Evolutionary conservation across 2,329 filamentous ascomycete species (phyloP), one percentile per base, ranked within the genome.

Genomic region (Cladophialophora yegresii): DNA sequence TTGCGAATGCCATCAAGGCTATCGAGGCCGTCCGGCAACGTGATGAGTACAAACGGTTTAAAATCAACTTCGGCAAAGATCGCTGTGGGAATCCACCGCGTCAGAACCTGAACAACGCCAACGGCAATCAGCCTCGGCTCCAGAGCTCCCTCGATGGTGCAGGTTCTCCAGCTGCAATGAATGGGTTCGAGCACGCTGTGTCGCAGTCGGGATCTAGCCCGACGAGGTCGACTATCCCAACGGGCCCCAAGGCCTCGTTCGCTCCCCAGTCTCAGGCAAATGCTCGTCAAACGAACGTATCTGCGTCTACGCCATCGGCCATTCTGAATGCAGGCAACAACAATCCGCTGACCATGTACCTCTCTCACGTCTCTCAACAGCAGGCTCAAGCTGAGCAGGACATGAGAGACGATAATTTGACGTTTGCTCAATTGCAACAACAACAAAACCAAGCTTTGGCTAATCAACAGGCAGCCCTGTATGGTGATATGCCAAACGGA

Each of bases 1-100:
- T 99, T 75, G 95, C 95, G 75, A 99, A 99, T 73, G 95, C 95
- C 57, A 99, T 99, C 83, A 99, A 99, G 82, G 95, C 95, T 0
- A 99, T 99, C 70, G 95, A 99, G 79, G 95, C 93, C 23, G 88
- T 99, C 69, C 88, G 95, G 63, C 90, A 92, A 74, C 92, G 93
- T 75, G 95, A 98, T 50, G 95, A 99, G 74, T 99, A 99, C 84
- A 91, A 88, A 79, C 89, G 95, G 73, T 99, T 99, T 87, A 99
- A 99, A 85, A 93, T 99, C 77, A 99, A 99, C 82, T 99, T 99
- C 76, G 95, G 95, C 78, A 99, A 99, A 82, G 95, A 99, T 76
- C 88, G 95, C 62, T 99, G 95, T 73, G 95, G 95, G 71, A 99
- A 99, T 80, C 90, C 95, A 58, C 95, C 95, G 51, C 89, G 95